Evolutionary conservation across 768 basidiomycete species (phyloP).

Genomic region (Lactarius vividus): DNA sequence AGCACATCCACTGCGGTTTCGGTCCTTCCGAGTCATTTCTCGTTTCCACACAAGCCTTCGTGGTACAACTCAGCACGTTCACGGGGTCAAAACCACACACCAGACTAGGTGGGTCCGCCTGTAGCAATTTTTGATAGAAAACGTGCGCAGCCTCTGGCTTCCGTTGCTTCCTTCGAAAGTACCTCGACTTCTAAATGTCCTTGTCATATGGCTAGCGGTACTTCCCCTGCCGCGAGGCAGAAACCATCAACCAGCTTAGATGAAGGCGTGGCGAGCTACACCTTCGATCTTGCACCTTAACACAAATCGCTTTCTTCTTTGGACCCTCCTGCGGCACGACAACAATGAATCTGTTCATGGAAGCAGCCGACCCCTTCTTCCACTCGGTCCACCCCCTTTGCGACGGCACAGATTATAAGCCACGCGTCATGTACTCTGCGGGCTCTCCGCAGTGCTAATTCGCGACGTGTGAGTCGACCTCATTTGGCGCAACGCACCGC

Average conservation of each 20-base stretch:
- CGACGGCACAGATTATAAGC: slow-evolving; percentile 44
- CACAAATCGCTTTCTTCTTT: slow-evolving; percentile 34
- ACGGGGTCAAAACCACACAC: slow-evolving; percentile 46
- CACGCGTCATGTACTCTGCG: slow-evolving; percentile 55
- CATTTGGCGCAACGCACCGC: slow-evolving; percentile 70
- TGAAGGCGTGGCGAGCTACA: slow-evolving; percentile 67
- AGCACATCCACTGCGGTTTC: slow-evolving; percentile 72
- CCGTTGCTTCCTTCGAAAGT: slow-evolving; percentile 72
- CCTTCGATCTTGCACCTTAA: slow-evolving; percentile 62
- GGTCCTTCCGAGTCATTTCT: slow-evolving; percentile 61
- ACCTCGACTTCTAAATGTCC: slow-evolving; percentile 49
- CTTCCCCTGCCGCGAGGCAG: slow-evolving; percentile 53
- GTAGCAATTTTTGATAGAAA: slow-evolving; percentile 63
- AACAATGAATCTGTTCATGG: not conserved
- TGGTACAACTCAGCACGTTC: not conserved
- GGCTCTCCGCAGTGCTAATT: slow-evolving; percentile 67
- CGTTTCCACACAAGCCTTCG: slow-evolving; percentile 75
- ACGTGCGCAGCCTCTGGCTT: slow-evolving; percentile 53
- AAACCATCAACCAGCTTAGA: slow-evolving; percentile 54
- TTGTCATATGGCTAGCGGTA: slow-evolving; percentile 68
- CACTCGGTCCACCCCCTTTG: slow-evolving; percentile 4
- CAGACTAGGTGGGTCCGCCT: slow-evolving; percentile 63
- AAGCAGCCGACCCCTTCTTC: slow-evolving; percentile 5
- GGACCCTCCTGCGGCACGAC: not conserved
- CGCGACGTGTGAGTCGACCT: slow-evolving; percentile 66